These are phyloP conservation scores for Parathielavia appendiculata DNA, from an alignment of 495 filamentous ascomycete species.

Conservation along the genomic window DNA sequence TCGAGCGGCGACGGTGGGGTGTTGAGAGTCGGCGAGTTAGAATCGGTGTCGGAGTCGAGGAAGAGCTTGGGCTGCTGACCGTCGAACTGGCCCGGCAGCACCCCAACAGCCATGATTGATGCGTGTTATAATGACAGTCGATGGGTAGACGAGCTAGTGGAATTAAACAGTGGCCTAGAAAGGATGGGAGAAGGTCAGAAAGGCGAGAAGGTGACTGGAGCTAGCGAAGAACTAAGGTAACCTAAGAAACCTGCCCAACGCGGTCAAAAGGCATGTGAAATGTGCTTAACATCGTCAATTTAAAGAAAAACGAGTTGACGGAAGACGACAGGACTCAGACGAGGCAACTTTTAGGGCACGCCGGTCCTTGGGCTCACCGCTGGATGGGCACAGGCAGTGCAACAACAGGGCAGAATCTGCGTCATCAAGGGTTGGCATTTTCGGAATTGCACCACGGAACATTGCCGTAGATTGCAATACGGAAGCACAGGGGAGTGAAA, in stretches of 20 bases:
- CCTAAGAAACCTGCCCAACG: background rate
- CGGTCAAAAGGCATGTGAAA: background rate
- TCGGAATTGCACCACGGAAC: background rate
- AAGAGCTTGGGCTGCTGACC: background rate
- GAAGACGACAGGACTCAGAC: too few species aligned
- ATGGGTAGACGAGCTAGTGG: background rate
- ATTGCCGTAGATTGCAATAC: background rate
- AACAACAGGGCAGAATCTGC: background rate
- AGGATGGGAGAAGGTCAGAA: background rate
- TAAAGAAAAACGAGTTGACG: background rate
- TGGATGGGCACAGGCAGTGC: background rate
- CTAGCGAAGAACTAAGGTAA: too few species aligned
- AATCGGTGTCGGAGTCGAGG: background rate
- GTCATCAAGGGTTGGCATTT: background rate
- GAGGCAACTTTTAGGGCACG: constrained; percentile 1
- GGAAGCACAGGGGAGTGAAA: background rate
- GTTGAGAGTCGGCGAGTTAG: background rate
- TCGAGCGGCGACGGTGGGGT: background rate
- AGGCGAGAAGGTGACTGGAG: background rate
- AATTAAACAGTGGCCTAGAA: background rate
- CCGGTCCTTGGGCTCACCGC: constrained; percentile 1
- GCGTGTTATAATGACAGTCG: background rate
- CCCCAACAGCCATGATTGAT: constrained; percentile 7
- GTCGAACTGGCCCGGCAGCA: constrained; percentile 5
- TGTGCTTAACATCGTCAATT: too few species aligned